Percentiles rank a stretch among this genome's conserved stretches.
Conservation (phyloP, 108 stramenopile genomes). For the Parmales sp. region DNA sequence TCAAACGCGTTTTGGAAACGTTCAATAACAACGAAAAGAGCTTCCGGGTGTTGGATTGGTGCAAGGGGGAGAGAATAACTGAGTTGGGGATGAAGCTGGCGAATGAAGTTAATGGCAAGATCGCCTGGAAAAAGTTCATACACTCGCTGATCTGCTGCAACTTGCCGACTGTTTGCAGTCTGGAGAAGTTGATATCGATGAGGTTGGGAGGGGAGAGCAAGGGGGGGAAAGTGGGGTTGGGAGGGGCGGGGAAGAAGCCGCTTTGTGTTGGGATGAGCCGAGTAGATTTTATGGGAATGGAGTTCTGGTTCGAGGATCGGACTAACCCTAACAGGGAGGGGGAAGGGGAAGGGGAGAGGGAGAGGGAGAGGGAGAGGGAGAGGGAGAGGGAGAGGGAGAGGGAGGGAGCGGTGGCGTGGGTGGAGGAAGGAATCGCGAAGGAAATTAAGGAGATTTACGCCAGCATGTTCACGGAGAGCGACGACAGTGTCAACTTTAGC, state of each 20-base stretch:
- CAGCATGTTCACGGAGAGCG: too few species aligned
- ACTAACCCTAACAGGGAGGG: too few species aligned
- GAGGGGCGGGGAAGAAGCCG: not conserved
- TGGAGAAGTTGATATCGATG: not conserved
- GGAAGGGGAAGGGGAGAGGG: not conserved
- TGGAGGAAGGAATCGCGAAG: too few species aligned
- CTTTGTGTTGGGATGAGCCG: not conserved
- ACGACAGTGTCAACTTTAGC: too few species aligned
- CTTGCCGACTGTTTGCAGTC: not conserved
- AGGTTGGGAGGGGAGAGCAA: not conserved
- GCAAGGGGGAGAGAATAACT: not conserved
- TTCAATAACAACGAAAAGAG: not conserved
- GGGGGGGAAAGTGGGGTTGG: not conserved
- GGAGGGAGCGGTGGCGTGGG: too few species aligned
- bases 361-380: not conserved
- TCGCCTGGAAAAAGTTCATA: not conserved
- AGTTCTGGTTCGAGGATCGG: slow-evolving; percentile 10
- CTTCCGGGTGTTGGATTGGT: not conserved
- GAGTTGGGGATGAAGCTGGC: not conserved
- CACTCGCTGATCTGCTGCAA: not conserved
- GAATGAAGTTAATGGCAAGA: not conserved
- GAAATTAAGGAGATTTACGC: too few species aligned
- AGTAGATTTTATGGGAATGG: not conserved
- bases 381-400: too few species aligned
- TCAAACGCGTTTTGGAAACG: not conserved